Evolutionary conservation across 2,329 filamentous ascomycete species (phyloP), one percentile per base, ranked within the genome.

Genomic region (Penicillium sp.): DNA sequence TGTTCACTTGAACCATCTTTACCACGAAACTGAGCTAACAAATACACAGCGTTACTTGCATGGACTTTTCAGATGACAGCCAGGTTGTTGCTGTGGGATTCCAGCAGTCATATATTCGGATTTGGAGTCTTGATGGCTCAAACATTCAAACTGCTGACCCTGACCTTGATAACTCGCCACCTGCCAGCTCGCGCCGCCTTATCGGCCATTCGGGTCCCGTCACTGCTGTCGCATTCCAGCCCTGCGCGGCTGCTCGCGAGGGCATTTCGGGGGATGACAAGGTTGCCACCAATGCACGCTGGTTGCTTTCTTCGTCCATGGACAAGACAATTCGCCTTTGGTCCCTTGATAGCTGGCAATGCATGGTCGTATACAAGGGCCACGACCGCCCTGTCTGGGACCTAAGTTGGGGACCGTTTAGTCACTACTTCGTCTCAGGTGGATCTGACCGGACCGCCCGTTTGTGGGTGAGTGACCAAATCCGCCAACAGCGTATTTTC

Each of bases 61-160:
- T 97, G 70, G 93, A 97, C 67, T 97, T 99, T 69, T 97, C 93
- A 0, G 89, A 93, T 51, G 94, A 99, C 69, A 88, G 90, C 60
- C 83, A 87, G 61, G 83, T 97, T 28, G 90, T 94, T 36, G 94
- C 94, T 25, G 89, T 87, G 22, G 95, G 94, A 28, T 96, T 92
- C 45, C 87, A 88, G 52, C 92, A 97, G 69, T 97, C 93, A 0
- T 97, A 97, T 70, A 96, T 99, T 65, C 89, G 93, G 16, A 84
- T 99, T 12, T 99, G 93, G 91, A 89, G 89, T 37, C 79, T 97
- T 38, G 90, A 96, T 66, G 94, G 93, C 60, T 89, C 88, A 59
- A 84, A 90, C 4, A 84, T 99, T 12, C 84, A 84, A 43, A 88
- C 89, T 14, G 83, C 85, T 46, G 82, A 86, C 55, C 78, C 81